Percentiles rank a stretch among this genome's conserved stretches.
Conservation (phyloP, 371 early-diverging fungal genomes). For the Globomyces sp. region DNA sequence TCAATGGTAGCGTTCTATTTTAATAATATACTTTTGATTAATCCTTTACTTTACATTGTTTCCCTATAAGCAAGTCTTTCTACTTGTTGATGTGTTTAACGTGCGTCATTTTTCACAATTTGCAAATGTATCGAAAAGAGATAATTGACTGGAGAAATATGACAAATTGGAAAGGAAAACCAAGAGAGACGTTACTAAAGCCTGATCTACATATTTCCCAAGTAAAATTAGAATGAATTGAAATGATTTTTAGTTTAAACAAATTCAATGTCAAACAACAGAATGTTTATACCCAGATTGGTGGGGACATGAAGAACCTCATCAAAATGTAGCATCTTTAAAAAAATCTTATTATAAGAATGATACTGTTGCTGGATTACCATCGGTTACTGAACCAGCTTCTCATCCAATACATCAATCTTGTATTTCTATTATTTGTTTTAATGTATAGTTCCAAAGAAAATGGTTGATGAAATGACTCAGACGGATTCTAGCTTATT, state of each 20-base stretch:
- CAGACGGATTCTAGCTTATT: neutral
- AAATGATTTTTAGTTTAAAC: neutral
- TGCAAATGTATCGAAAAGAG: conserved; percentile 8
- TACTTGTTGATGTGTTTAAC: too few species aligned
- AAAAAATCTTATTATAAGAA: neutral
- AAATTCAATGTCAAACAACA: neutral
- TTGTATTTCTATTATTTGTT: neutral
- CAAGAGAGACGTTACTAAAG: conserved; percentile 13
- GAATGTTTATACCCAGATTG: conserved; percentile 17
- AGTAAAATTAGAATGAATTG: neutral
- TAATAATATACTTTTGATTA: too few species aligned
- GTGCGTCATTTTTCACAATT: neutral
- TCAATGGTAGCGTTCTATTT: neutral
- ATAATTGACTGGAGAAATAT: neutral
- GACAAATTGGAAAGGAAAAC: conserved; percentile 13
- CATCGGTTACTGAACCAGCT: neutral
- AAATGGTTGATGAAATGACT: conserved; percentile 11
- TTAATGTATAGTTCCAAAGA: conserved; percentile 6
- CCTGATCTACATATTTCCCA: conserved; percentile 12
- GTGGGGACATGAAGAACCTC: conserved; percentile 17
- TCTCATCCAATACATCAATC: conserved; percentile 11
- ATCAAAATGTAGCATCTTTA: neutral
- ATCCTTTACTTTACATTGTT: too few species aligned
- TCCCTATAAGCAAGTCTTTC: too few species aligned
- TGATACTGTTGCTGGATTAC: neutral